Base-by-base conservation (phyloP, 345 rosid species). In the Linum trigynum region DNA sequence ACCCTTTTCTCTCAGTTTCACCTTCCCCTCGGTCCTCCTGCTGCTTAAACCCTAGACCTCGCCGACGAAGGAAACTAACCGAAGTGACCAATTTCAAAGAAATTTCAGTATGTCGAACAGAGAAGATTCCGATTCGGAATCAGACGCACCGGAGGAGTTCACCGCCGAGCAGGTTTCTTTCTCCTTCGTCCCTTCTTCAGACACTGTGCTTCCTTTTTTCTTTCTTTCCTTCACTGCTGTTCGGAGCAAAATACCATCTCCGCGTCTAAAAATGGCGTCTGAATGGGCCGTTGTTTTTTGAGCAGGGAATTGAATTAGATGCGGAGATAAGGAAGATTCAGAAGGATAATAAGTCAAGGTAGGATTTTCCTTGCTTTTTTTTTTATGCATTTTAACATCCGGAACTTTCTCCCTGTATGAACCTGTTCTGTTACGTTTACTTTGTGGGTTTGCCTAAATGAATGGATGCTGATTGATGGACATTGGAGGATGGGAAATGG, bases 131-230 rank as follows among this genome's bases (percentile, higher is more conserved):
- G 85, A 81, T 35, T 85, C 87, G 7, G 32, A 23, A 23, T 23
- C 32, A 23, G 89, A 87, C 41, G 83, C 83, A 37, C 98, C 98
- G 0, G 98, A 92, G 79, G 96, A 89, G 66, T 77, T 87, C 63
- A 80, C 91, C 3, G 78, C 81, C 16, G 89, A 87, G 65, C 96
- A 92, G 96, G 97, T 92, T 61, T 23, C 32, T 23, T 23, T 23
- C 32, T 23, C 32, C 32, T 23, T 23, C 32, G 32, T 1, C 32
- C 32, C 15, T 58, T 42, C 12, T 39, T 3, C 38, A 37, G 12
- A 14, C 1, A 45, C 42, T 14, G 32, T 23, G 32, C 7, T 8
- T 1, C 39, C 32, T 65, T 36, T 3, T 7, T 7, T 58, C 0
- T 40, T 39, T 72, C 36, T 57, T 65, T 55, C 60, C 4, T 32